Evolutionary conservation across 352 stramenopile genomes (phyloP).

Genomic region (Phytophthora ohioensis): DNA sequence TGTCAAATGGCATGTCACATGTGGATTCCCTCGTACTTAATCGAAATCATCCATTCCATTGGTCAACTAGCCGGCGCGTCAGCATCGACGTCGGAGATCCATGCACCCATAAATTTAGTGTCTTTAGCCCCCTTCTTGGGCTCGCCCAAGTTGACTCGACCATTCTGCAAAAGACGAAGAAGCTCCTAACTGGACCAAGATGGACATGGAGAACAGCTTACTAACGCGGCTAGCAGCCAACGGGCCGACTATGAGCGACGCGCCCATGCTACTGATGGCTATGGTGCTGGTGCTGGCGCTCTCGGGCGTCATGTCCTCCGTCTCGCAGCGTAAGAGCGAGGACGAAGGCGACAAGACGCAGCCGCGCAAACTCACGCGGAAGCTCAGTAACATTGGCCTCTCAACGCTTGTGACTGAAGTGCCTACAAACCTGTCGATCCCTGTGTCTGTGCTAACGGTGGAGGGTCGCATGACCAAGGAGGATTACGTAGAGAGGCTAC

Average conservation of each 20-base stretch:
- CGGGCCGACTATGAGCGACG: slow-evolving; percentile 33
- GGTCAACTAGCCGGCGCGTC: not conserved
- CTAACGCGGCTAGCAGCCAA: slow-evolving; percentile 37
- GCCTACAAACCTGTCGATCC: slow-evolving; percentile 81
- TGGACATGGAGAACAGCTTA: slow-evolving; percentile 37
- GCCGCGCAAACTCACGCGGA: slow-evolving; percentile 50
- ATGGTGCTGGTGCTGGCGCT: slow-evolving; percentile 47
- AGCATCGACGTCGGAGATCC: slow-evolving; percentile 10
- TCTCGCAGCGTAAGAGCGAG: slow-evolving; percentile 35
- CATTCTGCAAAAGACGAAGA: slow-evolving; percentile 31
- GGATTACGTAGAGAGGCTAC: slow-evolving; percentile 60
- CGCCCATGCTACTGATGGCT: slow-evolving; percentile 40
- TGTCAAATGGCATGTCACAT: slow-evolving; percentile 30
- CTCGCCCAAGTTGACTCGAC: not conserved
- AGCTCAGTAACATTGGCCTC: slow-evolving; percentile 77
- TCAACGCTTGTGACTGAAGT: slow-evolving; percentile 80
- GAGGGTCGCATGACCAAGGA: slow-evolving; percentile 53
- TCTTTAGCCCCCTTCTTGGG: not conserved
- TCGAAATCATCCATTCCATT: not conserved
- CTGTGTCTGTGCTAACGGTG: slow-evolving; percentile 70
- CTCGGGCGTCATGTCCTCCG: slow-evolving; percentile 39
- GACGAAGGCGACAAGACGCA: slow-evolving; percentile 6
- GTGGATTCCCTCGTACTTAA: slow-evolving; percentile 14
- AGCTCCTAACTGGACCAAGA: not conserved
- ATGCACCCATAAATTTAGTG: not conserved